phyloP scores from a whole-genome alignment of 2,329 filamentous ascomycete genomes.

The Xylariaceae sp. region DNA sequence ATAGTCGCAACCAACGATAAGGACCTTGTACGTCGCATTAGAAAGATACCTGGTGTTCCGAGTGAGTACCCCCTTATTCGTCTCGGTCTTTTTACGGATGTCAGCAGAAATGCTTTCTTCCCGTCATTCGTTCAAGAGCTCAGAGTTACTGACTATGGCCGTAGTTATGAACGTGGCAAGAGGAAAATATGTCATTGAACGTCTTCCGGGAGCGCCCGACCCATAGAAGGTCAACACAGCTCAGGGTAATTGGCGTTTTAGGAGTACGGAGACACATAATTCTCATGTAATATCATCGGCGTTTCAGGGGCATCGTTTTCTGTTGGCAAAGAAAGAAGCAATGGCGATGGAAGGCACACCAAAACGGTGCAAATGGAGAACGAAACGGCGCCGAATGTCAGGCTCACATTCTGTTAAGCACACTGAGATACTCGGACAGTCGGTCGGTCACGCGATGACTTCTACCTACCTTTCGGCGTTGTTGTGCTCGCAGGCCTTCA shows the following conservation, averaged over 20 bases:
- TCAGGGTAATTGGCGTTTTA: conserved; percentile 5
- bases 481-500: conserved; percentile 11
- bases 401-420: conserved; percentile 12
- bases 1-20: conserved; percentile 63
- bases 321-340: background rate
- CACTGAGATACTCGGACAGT: conserved; percentile 12
- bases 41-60: conserved; percentile 69
- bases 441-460: background rate
- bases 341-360: background rate
- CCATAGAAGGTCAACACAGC: conserved; percentile 6
- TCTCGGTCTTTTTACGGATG: background rate
- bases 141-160: conserved; percentile 3
- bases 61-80: conserved; percentile 25
- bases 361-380: conserved; percentile 24
- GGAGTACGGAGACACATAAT: background rate
- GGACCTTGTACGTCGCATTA: conserved; percentile 73
- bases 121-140: background rate
- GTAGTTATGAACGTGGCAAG: conserved; percentile 69
- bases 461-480: background rate
- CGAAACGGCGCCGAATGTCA: conserved; percentile 15
- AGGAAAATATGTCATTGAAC: conserved; percentile 92
- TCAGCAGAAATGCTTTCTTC: background rate
- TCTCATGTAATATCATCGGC: conserved; percentile 10
- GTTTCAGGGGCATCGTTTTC: conserved; percentile 4
- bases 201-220: conserved; percentile 77